Evolutionary conservation across 2,329 filamentous ascomycete genomes (phyloP), one percentile per base, ranked within the genome.

Genomic region (Tolypocladium tropicale): DNA sequence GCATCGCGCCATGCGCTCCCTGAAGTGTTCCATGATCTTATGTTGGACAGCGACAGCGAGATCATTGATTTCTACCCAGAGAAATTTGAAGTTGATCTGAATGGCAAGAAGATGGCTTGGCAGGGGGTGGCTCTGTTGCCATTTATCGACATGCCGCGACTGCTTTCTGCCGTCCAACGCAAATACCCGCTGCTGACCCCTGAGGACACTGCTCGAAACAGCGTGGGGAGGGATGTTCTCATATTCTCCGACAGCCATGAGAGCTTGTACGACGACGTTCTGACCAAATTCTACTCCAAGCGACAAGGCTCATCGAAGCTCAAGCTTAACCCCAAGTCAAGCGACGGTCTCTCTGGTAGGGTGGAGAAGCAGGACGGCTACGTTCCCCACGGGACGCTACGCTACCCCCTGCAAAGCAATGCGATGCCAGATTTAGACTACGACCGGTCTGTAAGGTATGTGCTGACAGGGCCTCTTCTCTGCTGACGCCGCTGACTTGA

Each of bases 81-180:
- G 66, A 90, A 96, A 28, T 99, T 99, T 64, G 84, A 88, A 18
- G 82, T 97, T 54, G 94, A 99, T 70, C 75, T 97, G 46, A 99
- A 99, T 62, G 94, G 94, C 55, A 97, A 97, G 76, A 99, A 97
- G 69, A 95, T 96, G 74, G 90, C 91, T 0, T 99, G 95, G 94
- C 93, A 97, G 70, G 94, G 94, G 60, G 88, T 99, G 54, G 91
- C 90, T 3, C 77, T 99, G 23, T 79, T 99, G 36, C 94, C 94
- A 0, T 99, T 97, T 70, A 99, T 99, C 64, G 92, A 99, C 64
- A 94, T 95, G 78, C 84, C 86, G 54, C 85, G 92, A 54, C 76
- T 99, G 21, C 77, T 99, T 10, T 78, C 80, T 21, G 93, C 93
- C 10, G 93, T 97, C 76, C 81, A 83, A 52, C 86, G 84, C 60